Percentiles rank a stretch among this genome's conserved stretches.
Evolutionary conservation across 371 early-diverging fungal species (phyloP).

Genomic region (Cokeromyces recurvatus): DNA sequence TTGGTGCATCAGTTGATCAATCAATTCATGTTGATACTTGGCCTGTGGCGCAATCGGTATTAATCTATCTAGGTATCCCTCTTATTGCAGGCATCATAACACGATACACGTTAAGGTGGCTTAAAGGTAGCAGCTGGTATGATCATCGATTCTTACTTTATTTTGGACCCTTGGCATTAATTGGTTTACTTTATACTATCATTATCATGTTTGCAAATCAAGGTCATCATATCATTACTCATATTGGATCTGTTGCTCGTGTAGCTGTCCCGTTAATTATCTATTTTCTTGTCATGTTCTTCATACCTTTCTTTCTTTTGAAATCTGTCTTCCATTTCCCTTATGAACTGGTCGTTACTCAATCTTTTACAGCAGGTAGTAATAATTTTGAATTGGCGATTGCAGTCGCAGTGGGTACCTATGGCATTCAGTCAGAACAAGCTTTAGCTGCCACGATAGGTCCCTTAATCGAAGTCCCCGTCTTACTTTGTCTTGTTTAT

Average conservation of each 20-base stretch:
- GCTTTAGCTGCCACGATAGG: constrained; percentile 72
- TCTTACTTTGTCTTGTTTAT: constrained; percentile 26
- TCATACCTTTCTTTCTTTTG: constrained; percentile 40
- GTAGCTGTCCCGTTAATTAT: constrained; percentile 64
- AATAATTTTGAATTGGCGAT: constrained; percentile 81
- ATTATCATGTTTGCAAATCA: constrained; percentile 75
- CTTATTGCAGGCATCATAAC: constrained; percentile 57
- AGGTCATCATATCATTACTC: constrained; percentile 57
- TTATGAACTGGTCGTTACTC: constrained; percentile 52
- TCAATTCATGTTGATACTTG: constrained; percentile 45
- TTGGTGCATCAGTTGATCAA: constrained; percentile 33
- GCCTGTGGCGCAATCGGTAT: constrained; percentile 55
- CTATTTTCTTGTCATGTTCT: constrained; percentile 62
- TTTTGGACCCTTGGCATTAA: constrained; percentile 51
- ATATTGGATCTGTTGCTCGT: constrained; percentile 65
- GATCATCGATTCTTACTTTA: constrained; percentile 48
- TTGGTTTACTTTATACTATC: constrained; percentile 67
- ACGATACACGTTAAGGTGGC: constrained; percentile 35
- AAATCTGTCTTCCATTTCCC: constrained; percentile 24
- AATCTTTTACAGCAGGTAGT: constrained; percentile 67
- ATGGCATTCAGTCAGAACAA: constrained; percentile 61
- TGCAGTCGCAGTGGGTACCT: constrained; percentile 68
- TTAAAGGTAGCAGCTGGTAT: constrained; percentile 48
- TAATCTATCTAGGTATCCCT: constrained; percentile 72
- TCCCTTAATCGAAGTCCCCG: constrained; percentile 75